Conservation (phyloP, 2,329 filamentous ascomycete species). For the Aureobasidium sp. region DNA sequence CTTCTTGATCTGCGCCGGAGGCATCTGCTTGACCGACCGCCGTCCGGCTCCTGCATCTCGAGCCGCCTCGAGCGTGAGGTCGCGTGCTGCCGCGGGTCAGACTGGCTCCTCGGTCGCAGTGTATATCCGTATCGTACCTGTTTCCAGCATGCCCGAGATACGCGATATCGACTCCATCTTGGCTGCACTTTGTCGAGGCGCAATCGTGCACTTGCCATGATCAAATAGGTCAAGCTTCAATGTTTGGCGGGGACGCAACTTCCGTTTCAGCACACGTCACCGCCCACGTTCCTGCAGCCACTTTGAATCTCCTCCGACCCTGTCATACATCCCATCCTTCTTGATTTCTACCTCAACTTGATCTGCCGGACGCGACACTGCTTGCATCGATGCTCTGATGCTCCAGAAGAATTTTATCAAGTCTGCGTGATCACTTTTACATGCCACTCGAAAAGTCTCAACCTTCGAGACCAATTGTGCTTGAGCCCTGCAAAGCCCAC, state of each 20-base stretch:
- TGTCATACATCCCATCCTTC: background rate
- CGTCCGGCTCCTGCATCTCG: constrained; percentile 65
- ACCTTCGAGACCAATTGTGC: constrained; percentile 28
- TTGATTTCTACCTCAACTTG: background rate
- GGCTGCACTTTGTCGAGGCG: background rate
- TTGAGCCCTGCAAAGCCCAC: constrained; percentile 34
- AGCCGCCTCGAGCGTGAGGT: constrained; percentile 94
- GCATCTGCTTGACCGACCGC: constrained; percentile 57
- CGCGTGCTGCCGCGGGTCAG: constrained; percentile 59
- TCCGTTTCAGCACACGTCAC: background rate
- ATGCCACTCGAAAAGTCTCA: background rate
- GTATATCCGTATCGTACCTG: constrained; percentile 51
- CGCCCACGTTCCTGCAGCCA: background rate
- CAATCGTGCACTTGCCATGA: background rate
- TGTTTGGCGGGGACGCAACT: constrained; percentile 5
- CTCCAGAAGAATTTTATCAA: background rate
- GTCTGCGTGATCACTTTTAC: background rate
- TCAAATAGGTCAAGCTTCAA: constrained; percentile 3
- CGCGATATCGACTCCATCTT: constrained; percentile 91
- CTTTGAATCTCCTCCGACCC: constrained; percentile 2
- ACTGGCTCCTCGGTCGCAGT: constrained; percentile 6
- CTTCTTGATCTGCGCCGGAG: constrained; percentile 84
- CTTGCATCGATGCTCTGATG: background rate
- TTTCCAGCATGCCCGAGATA: constrained; percentile 91
- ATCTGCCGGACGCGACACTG: background rate